These are phyloP conservation scores for Suhomyces xylopsoci DNA, from an alignment of 805 yeast genomes.

Conservation along the genomic window DNA sequence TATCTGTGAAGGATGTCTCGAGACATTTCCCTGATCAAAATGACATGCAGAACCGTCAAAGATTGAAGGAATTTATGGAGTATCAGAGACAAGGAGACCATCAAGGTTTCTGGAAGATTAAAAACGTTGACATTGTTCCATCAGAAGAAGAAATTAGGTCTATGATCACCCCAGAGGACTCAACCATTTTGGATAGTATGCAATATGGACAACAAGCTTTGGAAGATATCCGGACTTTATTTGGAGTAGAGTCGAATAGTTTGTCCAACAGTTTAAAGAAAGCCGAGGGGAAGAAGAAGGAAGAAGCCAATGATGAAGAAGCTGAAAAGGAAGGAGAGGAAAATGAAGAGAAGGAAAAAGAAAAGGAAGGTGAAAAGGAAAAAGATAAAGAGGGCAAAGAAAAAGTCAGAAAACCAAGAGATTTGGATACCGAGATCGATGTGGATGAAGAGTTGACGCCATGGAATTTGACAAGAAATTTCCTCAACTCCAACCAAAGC, in stretches of 20 bases:
- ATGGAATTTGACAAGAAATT: slow-evolving; percentile 91
- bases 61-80: slow-evolving; percentile 96
- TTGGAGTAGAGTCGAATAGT: slow-evolving; percentile 25
- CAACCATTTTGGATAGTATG: slow-evolving; percentile 84
- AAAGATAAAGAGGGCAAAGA: slow-evolving; percentile 20
- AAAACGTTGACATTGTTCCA: slow-evolving; percentile 57
- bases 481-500: slow-evolving; percentile 90
- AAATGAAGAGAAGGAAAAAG: slow-evolving; percentile 17
- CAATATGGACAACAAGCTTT: slow-evolving; percentile 86
- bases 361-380: slow-evolving; percentile 16
- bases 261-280: slow-evolving; percentile 8
- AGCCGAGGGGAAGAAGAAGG: slow-evolving; percentile 24
- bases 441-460: slow-evolving; percentile 86
- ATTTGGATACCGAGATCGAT: slow-evolving; percentile 46
- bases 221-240: slow-evolving; percentile 71
- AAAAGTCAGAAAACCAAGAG: slow-evolving; percentile 24
- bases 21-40: slow-evolving; percentile 94
- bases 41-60: slow-evolving; percentile 94
- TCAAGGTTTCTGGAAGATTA: slow-evolving; percentile 92
- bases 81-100: slow-evolving; percentile 92
- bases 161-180: slow-evolving; percentile 92
- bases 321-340: slow-evolving; percentile 34
- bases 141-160: slow-evolving; percentile 70
- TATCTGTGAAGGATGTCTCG: slow-evolving; percentile 83
- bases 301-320: slow-evolving; percentile 14